These are phyloP conservation scores for Phaeotremella fagi DNA, from an alignment of 768 basidiomycete genomes.

Conservation along the genomic window DNA sequence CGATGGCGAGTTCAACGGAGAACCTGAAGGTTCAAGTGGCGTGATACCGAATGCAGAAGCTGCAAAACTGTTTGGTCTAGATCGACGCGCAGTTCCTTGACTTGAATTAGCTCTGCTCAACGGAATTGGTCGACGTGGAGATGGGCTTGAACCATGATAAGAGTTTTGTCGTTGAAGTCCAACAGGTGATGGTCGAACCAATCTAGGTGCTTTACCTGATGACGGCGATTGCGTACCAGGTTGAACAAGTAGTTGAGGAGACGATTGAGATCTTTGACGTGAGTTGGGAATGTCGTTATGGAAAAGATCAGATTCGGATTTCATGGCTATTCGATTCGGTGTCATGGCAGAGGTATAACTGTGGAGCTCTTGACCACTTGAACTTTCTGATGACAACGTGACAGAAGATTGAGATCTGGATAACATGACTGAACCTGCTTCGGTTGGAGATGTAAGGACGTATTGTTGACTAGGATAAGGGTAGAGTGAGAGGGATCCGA, in stretches of 20 bases:
- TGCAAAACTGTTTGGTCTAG: constrained; percentile 34
- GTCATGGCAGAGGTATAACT: constrained; percentile 10
- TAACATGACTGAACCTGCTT: constrained; percentile 15
- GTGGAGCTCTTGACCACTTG: constrained; percentile 26
- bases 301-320: constrained; percentile 30
- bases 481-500: constrained; percentile 8
- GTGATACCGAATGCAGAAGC: constrained; percentile 48
- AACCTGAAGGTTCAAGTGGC: constrained; percentile 22
- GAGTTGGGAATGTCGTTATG: constrained; percentile 21
- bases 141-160: constrained; percentile 40
- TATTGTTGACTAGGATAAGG: constrained; percentile 12
- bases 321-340: constrained; percentile 19
- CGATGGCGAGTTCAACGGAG: constrained; percentile 27
- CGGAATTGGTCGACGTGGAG: constrained; percentile 34
- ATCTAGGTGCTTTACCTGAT: constrained; percentile 37
- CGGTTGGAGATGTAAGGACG: constrained; percentile 13
- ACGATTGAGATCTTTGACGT: constrained; percentile 42
- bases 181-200: constrained; percentile 31
- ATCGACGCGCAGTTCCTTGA: constrained; percentile 24
- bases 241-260: constrained; percentile 32
- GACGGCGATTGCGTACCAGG: constrained; percentile 27
- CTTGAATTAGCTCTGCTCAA: constrained; percentile 38
- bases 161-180: constrained; percentile 41
- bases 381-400: constrained; percentile 33
- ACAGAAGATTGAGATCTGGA: constrained; percentile 36